Percentiles rank a stretch among this genome's conserved stretches.
Evolutionary conservation across 2,329 filamentous ascomycete genomes (phyloP).

Genomic region (Bisporella sp.): DNA sequence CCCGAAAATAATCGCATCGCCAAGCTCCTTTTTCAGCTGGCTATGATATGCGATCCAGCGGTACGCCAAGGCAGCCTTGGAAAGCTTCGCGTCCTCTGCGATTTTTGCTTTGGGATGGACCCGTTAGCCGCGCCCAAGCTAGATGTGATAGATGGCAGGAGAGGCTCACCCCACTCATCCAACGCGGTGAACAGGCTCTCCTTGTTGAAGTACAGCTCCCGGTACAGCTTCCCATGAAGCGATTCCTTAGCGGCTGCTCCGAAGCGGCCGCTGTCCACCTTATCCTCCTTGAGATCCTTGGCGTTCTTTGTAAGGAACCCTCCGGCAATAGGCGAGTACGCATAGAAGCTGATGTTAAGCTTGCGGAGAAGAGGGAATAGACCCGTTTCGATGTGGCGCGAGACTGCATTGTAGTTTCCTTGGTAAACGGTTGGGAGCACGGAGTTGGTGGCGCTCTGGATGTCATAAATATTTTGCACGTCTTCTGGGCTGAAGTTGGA

Average conservation of each 20-base stretch:
- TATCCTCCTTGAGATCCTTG: neutral
- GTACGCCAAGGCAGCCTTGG: slow-evolving; percentile 25
- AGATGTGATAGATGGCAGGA: too few species aligned
- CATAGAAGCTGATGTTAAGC: slow-evolving; percentile 68
- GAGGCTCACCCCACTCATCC: neutral
- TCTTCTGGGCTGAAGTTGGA: slow-evolving; percentile 80
- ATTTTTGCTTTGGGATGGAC: neutral
- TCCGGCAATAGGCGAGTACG: slow-evolving; percentile 75
- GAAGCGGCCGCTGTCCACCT: slow-evolving; percentile 1
- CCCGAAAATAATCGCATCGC: slow-evolving; percentile 25
- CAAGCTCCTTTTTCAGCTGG: slow-evolving; percentile 14
- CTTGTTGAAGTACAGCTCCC: neutral
- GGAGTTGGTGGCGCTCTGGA: slow-evolving; percentile 71
- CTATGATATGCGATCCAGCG: slow-evolving; percentile 28
- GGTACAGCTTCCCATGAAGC: neutral
- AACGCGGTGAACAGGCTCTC: neutral
- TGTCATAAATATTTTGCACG: slow-evolving; percentile 73
- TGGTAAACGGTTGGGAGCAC: slow-evolving; percentile 69
- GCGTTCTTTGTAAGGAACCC: slow-evolving; percentile 53
- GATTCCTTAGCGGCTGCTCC: neutral
- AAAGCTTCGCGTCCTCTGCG: neutral
- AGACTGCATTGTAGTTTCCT: slow-evolving; percentile 78
- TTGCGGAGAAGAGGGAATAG: slow-evolving; percentile 63
- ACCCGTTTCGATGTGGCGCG: slow-evolving; percentile 65
- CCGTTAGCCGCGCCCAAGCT: too few species aligned